phyloP scores from a whole-genome alignment of 129 eudicot species.

The Rutidosis leptorrhynchoides region DNA sequence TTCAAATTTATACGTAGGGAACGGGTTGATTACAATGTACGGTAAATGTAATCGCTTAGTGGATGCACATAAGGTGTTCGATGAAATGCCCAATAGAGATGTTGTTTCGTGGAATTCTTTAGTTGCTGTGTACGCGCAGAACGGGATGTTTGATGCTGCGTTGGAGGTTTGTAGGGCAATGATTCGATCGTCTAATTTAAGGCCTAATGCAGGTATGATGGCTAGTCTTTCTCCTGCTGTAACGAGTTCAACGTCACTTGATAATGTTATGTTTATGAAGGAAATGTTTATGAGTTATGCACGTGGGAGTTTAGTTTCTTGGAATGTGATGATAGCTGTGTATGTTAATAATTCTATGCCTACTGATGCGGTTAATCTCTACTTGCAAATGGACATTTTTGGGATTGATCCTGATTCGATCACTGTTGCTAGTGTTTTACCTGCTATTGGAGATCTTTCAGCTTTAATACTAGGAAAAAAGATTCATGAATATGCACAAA shows the following conservation, averaged over 20 bases:
- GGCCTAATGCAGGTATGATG: constrained; percentile 74
- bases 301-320: constrained; percentile 54
- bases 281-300: constrained; percentile 48
- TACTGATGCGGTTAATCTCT: constrained; percentile 60
- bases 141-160: constrained; percentile 63
- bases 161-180: constrained; percentile 59
- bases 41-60: constrained; percentile 55
- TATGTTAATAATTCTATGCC: constrained; percentile 80
- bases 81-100: constrained; percentile 62
- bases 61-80: constrained; percentile 54
- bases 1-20: constrained; percentile 58
- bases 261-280: constrained; percentile 51
- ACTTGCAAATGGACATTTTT: constrained; percentile 47
- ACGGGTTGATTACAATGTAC: constrained; percentile 76
- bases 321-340: constrained; percentile 92
- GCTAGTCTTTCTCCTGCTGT: constrained; percentile 88
- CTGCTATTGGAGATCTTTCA: constrained; percentile 91
- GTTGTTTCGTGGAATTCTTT: constrained; percentile 74
- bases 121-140: constrained; percentile 75
- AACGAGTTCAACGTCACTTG: constrained; percentile 35
- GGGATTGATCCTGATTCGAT: constrained; percentile 61
- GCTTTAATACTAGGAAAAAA: constrained; percentile 61
- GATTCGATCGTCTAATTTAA: constrained; percentile 42
- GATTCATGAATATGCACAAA: constrained; percentile 58
- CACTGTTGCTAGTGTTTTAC: constrained; percentile 76